Evolutionary conservation across 2,329 filamentous ascomycete genomes (phyloP), one percentile per base, ranked within the genome.

Genomic region (Fusarium tricinctum): DNA sequence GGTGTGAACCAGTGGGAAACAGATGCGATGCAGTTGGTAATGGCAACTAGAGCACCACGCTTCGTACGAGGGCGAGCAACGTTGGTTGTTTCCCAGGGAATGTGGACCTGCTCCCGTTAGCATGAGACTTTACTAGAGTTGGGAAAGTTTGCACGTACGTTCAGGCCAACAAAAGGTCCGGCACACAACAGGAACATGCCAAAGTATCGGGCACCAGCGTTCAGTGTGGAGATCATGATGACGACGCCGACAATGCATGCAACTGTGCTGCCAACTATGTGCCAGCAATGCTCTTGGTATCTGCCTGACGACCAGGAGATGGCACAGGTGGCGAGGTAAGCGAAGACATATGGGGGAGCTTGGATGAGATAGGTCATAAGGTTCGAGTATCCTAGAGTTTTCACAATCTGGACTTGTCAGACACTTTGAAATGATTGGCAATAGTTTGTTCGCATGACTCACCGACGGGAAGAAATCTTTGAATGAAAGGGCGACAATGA

Each of bases 351-450:
- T 0, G 35, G 48, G 13, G 48, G 35, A 1, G 48, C 48, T 22
- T 50, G 48, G 9, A 50, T 50, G 14, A 50, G 48, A 30, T 50
- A 50, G 4, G 48, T 50, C 48, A 50, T 50, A 9, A 50, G 48
- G 23, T 50, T 50, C 1, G 35, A 50, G 23, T 50, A 50, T 3
- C 35, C 48, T 1, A 50, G 9, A 8, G 48, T 50, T 22, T 50
- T 50, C 5, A 50, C 35, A 30, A 50, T 50, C 47, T 50, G 9
- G 8, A 30, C 2, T 3, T 14, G 47, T 50, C 6, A 49, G 46
- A 15, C 0, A 13, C 8, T 19, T 33, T 20, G 28, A 22, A 12
- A 23, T 6, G 22, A 23, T 6, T 23, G 5, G 22, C 7, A 6
- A 23, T 23, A 9, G 3, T 2, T 33, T 17, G 14, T 23, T 23